These are phyloP conservation scores for Trametes versicolor DNA, from an alignment of 1,284 basidiomycete genomes.

Conservation along the genomic window DNA sequence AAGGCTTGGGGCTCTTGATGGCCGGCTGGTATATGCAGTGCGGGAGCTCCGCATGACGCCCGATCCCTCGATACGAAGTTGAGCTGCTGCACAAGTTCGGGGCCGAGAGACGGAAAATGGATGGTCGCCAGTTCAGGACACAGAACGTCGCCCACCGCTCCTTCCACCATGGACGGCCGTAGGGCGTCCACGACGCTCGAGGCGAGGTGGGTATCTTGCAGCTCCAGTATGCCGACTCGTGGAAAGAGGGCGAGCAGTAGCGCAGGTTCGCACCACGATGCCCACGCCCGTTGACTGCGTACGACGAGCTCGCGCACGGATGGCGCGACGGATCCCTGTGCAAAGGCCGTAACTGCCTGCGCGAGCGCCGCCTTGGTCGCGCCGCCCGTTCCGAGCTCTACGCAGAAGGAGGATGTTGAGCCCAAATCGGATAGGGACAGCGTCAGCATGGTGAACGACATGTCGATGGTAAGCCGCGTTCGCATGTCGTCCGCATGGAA, in stretches of 20 bases:
- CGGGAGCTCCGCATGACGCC: not conserved
- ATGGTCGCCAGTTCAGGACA: constrained; percentile 16
- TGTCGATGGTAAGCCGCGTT: constrained; percentile 17
- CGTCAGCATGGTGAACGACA: constrained; percentile 19
- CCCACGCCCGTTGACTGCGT: constrained; percentile 27
- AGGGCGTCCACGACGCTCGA: constrained; percentile 19
- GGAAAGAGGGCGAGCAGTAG: constrained; percentile 17
- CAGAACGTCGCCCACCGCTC: not conserved
- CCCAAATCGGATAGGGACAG: constrained; percentile 4
- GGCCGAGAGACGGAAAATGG: constrained; percentile 7
- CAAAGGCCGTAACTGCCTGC: constrained; percentile 14
- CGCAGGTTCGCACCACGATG: constrained; percentile 29
- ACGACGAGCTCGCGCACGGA: constrained; percentile 15
- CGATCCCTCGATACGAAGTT: not conserved
- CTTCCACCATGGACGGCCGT: not conserved
- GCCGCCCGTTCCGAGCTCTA: constrained; percentile 28
- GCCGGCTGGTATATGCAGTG: not conserved
- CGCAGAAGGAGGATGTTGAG: constrained; percentile 4
- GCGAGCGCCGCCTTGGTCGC: constrained; percentile 19
- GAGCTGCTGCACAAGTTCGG: constrained; percentile 6
- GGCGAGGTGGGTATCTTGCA: constrained; percentile 23
- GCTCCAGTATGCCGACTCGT: not conserved
- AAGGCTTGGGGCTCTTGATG: too few relatives aligned
- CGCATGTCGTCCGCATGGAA: not conserved
- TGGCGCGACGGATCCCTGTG: not conserved